Percentiles rank a stretch among this genome's conserved stretches.
These are phyloP conservation scores for Ciborinia camelliae DNA, from an alignment of 2,329 filamentous ascomycete species.

Conservation along the genomic window DNA sequence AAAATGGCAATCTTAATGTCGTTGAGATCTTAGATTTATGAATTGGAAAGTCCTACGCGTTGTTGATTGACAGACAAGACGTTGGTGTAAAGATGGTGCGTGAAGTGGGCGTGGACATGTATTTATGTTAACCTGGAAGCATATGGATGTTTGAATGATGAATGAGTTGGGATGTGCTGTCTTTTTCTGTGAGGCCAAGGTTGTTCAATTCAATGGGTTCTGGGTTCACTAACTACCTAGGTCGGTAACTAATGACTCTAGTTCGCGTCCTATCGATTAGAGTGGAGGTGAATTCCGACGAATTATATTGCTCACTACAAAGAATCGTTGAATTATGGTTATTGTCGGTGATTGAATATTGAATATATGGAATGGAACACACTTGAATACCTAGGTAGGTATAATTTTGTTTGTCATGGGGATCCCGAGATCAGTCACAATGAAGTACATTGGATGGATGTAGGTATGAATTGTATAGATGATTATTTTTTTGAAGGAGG, in stretches of 20 bases:
- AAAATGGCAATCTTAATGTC: slow-evolving; percentile 7
- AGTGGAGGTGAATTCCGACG: slow-evolving; percentile 3
- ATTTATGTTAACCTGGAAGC: slow-evolving; percentile 6
- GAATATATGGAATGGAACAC: not conserved
- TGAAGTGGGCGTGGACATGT: not conserved
- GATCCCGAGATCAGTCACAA: not conserved
- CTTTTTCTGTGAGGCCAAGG: slow-evolving; percentile 5
- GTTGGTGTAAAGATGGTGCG: not conserved
- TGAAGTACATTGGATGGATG: not conserved
- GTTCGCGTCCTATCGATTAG: not conserved
- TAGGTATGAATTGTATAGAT: not conserved
- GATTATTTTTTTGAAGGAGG: not conserved
- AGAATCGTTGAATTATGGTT: not conserved
- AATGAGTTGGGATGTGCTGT: slow-evolving; percentile 14
- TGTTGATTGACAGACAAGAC: not conserved
- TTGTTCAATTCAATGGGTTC: not conserved
- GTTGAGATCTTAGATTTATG: not conserved
- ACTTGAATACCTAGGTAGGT: not conserved
- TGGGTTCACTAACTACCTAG: no score
- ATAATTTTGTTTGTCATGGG: not conserved
- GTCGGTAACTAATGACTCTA: no score
- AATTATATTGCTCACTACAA: not conserved
- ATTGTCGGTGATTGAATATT: not conserved
- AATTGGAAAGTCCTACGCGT: not conserved
- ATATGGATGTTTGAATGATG: not conserved